Evolutionary conservation across 768 basidiomycete genomes (phyloP), one percentile per base, ranked within the genome.

Genomic region (Lentinula guzmanii): DNA sequence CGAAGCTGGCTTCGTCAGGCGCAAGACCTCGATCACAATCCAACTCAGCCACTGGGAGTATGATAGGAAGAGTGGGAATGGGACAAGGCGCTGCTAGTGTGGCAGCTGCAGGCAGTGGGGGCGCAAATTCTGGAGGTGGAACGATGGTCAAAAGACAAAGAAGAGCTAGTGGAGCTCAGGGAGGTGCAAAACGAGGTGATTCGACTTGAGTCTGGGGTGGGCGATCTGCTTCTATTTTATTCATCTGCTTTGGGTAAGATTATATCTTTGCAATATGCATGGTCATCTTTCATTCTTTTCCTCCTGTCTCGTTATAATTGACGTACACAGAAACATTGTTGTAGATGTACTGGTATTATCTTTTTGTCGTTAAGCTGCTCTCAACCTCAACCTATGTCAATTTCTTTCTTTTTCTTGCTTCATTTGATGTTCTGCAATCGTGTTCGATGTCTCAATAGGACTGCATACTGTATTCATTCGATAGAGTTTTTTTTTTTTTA

Each of bases 81-180:
- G 66, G 61, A 45, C 62, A 70, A 71, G 48, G 66, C 65, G 31
- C 70, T 13, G 63, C 64, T 21, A 68, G 68, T 45, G 63, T 66
- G 10, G 61, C 70, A 34, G 66, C 74, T 37, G 67, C 66, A 42
- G 68, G 71, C 28, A 70, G 71, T 24, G 69, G 74, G 21, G 69
- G 74, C 15, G 70, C 74, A 13, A 68, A 67, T 42, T 66, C 69
- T 5, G 70, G 70, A 50, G 68, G 68, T 54, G 75, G 75, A 21
- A 70, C 77, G 45, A 75, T 87, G 42, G 80, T 92, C 82, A 93
- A 93, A 76, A 79, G 91, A 65, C 91, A 92, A 69, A 80, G 91
- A 77, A 85, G 91, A 79, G 41, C 89, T 57, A 80, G 82, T 34
- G 79, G 82, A 63, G 68, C 80, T 52, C 81, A 80, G 64, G 71